phyloP scores from a whole-genome alignment of 2,329 filamentous ascomycete species.

The Neoascochyta sp. region DNA sequence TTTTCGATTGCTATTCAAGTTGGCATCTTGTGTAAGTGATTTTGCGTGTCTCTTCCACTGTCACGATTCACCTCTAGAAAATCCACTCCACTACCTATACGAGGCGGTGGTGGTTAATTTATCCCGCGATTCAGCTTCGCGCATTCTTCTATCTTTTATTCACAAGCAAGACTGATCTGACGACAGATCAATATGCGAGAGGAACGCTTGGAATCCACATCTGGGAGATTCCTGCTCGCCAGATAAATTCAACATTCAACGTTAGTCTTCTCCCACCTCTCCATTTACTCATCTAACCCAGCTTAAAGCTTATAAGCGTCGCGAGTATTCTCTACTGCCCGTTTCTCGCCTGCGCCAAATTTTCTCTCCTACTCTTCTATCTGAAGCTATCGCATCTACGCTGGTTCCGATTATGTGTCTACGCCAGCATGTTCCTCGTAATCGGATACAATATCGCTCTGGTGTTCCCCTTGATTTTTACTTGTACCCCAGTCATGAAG shows the following conservation, averaged over 20 bases:
- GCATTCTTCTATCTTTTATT: too few relatives aligned
- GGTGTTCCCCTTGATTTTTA: slow-evolving; percentile 19
- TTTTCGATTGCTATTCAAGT: slow-evolving; percentile 11
- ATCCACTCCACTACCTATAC: too few relatives aligned
- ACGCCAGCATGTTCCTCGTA: slow-evolving; percentile 17
- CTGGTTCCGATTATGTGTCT: slow-evolving; percentile 13
- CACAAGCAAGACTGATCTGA: not conserved
- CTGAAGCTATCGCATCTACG: slow-evolving; percentile 9
- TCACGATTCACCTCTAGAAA: too few relatives aligned
- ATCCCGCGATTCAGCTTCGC: too few relatives aligned
- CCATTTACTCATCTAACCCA: not conserved
- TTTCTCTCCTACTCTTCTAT: slow-evolving; percentile 20
- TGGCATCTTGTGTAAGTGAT: slow-evolving; percentile 7
- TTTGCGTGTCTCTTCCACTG: too few relatives aligned
- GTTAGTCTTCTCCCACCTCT: not conserved
- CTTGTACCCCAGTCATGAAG: slow-evolving; percentile 15
- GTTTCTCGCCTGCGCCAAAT: slow-evolving; percentile 16
- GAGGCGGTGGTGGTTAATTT: not conserved
- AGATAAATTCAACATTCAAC: slow-evolving; percentile 11
- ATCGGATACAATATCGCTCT: slow-evolving; percentile 16
- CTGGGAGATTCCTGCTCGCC: slow-evolving; percentile 15
- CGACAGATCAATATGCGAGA: slow-evolving; percentile 9
- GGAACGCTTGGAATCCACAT: slow-evolving; percentile 18
- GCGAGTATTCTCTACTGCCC: slow-evolving; percentile 13
- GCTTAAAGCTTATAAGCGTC: slow-evolving; percentile 8